phyloP scores from a whole-genome alignment of 164 flowering plant species.

The Magnolia sinica region DNA sequence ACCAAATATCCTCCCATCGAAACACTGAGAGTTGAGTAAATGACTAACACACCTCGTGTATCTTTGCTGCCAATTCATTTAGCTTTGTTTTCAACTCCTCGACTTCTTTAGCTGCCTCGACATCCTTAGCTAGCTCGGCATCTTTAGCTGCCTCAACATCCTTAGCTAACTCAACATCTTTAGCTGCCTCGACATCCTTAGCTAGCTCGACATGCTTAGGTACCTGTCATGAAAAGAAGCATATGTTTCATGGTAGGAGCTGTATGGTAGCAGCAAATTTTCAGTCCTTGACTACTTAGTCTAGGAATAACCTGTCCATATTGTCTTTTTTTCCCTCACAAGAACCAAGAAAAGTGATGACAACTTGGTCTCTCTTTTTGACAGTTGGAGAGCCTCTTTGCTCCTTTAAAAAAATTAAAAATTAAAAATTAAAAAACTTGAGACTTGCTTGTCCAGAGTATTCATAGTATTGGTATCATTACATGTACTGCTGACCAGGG shows the following conservation, averaged over 20 bases:
- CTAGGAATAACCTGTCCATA: background rate
- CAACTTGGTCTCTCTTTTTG: too few species aligned
- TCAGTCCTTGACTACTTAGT: background rate
- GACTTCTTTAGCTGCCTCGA: conserved; percentile 28
- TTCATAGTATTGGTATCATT: too few species aligned
- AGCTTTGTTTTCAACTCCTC: conserved; percentile 55
- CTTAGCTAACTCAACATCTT: background rate
- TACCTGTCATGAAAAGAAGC: conserved; percentile 5
- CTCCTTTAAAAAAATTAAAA: too few species aligned
- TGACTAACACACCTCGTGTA: conserved; percentile 44
- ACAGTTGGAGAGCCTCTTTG: too few species aligned
- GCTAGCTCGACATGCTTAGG: background rate
- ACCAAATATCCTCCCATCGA: background rate
- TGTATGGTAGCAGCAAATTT: background rate
- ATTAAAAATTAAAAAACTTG: too few species aligned
- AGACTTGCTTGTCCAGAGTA: too few species aligned
- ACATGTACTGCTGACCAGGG: too few species aligned
- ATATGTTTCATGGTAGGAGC: background rate
- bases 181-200: background rate
- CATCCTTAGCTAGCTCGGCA: background rate
- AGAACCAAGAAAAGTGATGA: too few species aligned
- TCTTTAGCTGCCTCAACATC: background rate
- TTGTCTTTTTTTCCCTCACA: too few species aligned
- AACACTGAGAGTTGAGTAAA: background rate
- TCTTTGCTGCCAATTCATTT: conserved; percentile 46